Percentiles rank a stretch among this genome's conserved stretches.
Conservation (phyloP, 2,329 filamentous ascomycete species). For the Teratosphaeriaceae sp. region DNA sequence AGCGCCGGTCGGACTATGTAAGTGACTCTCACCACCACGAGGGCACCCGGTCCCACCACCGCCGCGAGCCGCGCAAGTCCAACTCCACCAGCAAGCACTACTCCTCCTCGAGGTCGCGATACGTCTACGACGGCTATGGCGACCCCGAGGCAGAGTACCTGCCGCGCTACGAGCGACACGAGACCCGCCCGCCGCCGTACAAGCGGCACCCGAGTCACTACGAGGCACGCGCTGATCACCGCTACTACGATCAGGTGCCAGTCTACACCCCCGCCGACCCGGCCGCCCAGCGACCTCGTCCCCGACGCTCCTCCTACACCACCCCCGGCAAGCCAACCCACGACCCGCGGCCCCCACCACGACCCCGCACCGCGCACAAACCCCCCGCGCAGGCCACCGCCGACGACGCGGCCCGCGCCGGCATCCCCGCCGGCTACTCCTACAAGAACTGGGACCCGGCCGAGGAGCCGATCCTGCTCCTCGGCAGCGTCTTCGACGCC, state of each 20-base stretch:
- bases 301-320: conserved; percentile 39
- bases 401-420: conserved; percentile 56
- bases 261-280: conserved; percentile 36
- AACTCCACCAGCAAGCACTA: conserved; percentile 42
- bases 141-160: conserved; percentile 42
- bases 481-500: conserved; percentile 94
- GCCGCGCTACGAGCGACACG: conserved; percentile 35
- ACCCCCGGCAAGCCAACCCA: conserved; percentile 49
- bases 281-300: conserved; percentile 23
- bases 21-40: conserved; percentile 49
- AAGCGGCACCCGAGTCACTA: conserved; percentile 49
- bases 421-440: conserved; percentile 84
- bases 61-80: conserved; percentile 23
- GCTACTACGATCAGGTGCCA: conserved; percentile 43
- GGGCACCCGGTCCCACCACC: conserved; percentile 31
- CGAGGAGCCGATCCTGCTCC: conserved; percentile 86
- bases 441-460: conserved; percentile 97
- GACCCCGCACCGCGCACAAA: conserved; percentile 33
- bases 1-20: conserved; percentile 58
- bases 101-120: conserved; percentile 46
- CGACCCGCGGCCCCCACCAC: conserved; percentile 35
- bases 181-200: conserved; percentile 42
- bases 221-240: conserved; percentile 44
- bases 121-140: conserved; percentile 52
- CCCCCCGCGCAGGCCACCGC: conserved; percentile 50